Conservation (phyloP, 2,329 filamentous ascomycete genomes). For the Exophiala sp. region DNA sequence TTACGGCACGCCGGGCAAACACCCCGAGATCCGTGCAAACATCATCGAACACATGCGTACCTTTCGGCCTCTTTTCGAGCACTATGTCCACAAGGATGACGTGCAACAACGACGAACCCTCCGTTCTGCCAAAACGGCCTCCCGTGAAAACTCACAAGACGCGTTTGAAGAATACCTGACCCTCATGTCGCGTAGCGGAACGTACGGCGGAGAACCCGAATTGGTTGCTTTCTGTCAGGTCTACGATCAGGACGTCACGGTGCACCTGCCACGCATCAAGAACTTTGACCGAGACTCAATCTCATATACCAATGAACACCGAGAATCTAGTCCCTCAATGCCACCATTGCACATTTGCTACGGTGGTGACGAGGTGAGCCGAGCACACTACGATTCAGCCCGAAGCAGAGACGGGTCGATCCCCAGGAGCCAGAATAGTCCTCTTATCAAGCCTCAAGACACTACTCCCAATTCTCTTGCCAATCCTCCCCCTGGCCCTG, state of each 20-base stretch:
- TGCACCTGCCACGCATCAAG: constrained; percentile 27
- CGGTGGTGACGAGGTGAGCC: constrained; percentile 29
- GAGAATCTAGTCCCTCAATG: constrained; percentile 7
- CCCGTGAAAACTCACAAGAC: constrained; percentile 48
- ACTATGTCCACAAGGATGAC: constrained; percentile 56
- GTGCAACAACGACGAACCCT: constrained; percentile 27
- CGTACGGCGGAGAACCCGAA: constrained; percentile 63
- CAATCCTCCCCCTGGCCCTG: constrained; percentile 9
- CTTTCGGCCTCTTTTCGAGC: constrained; percentile 57
- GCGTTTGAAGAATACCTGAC: constrained; percentile 55
- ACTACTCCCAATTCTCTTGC: constrained; percentile 1
- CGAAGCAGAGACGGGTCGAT: constrained; percentile 26
- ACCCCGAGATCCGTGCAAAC: constrained; percentile 52
- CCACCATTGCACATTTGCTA: constrained; percentile 29
- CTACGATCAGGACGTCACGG: constrained; percentile 54
- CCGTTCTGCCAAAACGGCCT: constrained; percentile 39
- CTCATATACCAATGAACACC: constrained; percentile 25
- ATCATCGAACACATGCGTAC: constrained; percentile 59
- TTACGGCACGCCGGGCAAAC: constrained; percentile 54
- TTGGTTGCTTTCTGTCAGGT: constrained; percentile 60
- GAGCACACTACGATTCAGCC: constrained; percentile 30
- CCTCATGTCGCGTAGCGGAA: constrained; percentile 54
- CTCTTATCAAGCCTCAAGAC: constrained; percentile 18
- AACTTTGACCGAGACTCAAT: constrained; percentile 24
- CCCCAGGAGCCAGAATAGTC: constrained; percentile 21